phyloP scores from a whole-genome alignment of 2,329 filamentous ascomycete species.

The Epichloe elymi region DNA sequence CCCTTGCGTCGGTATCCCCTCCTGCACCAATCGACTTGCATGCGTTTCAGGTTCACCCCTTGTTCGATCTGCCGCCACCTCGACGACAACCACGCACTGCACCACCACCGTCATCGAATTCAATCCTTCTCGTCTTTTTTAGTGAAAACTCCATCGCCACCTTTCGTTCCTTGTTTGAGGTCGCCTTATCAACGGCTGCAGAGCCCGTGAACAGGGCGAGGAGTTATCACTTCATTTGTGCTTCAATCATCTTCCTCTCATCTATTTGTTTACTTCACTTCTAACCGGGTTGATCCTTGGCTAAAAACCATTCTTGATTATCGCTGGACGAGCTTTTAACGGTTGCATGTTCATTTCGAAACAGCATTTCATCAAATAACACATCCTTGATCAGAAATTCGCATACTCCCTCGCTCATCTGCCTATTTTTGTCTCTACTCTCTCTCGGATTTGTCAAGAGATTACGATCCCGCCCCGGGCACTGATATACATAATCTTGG shows the following conservation, averaged over 20 bases:
- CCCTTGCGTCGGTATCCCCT: neutral
- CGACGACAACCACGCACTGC: neutral
- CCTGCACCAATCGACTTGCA: neutral
- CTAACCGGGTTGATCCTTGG: constrained; percentile 44
- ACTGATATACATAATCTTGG: too few species aligned
- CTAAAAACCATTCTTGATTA: constrained; percentile 14
- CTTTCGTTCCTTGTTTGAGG: neutral
- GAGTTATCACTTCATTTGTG: neutral
- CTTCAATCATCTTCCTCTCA: constrained; percentile 7
- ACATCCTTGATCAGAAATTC: neutral
- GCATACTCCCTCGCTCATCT: neutral
- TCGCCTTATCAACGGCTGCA: neutral
- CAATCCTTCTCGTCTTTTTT: neutral
- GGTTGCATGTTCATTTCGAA: neutral
- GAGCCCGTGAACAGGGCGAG: neutral
- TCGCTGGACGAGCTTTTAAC: constrained; percentile 4
- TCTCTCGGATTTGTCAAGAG: neutral
- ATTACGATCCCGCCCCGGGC: neutral
- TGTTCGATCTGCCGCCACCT: constrained; percentile 1
- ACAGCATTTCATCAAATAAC: neutral
- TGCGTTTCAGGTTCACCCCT: constrained; percentile 4
- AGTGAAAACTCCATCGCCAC: neutral
- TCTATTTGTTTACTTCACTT: constrained; percentile 9
- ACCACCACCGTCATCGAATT: neutral
- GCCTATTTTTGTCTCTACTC: neutral